These are phyloP conservation scores for Nevesoporus exiguus DNA, from an alignment of 768 basidiomycete species.

Conservation along the genomic window DNA sequence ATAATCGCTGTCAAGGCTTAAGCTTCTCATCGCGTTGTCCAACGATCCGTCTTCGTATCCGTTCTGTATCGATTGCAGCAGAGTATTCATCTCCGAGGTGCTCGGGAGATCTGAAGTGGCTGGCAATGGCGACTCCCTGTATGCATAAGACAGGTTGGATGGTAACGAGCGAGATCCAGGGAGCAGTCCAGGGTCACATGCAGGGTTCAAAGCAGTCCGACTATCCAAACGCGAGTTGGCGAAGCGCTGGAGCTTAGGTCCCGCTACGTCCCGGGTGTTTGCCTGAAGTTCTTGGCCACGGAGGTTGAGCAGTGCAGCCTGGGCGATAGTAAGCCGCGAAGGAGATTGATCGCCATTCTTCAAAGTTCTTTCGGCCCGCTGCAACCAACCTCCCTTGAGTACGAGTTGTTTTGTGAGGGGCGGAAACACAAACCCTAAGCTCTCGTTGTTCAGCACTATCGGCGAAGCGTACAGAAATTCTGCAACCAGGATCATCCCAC, in stretches of 20 bases:
- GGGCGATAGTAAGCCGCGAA: slow-evolving; percentile 68
- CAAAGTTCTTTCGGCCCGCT: slow-evolving; percentile 60
- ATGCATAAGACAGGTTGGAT: slow-evolving; percentile 18
- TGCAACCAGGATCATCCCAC: slow-evolving; percentile 70
- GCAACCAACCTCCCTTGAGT: background rate
- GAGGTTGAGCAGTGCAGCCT: slow-evolving; percentile 72
- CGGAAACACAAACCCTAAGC: slow-evolving; percentile 51
- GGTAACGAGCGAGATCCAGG: slow-evolving; percentile 20
- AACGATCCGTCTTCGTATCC: slow-evolving; percentile 16
- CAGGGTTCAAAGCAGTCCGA: slow-evolving; percentile 2
- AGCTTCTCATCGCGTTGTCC: slow-evolving; percentile 11
- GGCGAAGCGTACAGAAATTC: slow-evolving; percentile 78
- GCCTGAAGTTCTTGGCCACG: slow-evolving; percentile 56
- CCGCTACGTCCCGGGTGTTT: slow-evolving; percentile 2
- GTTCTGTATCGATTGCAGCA: slow-evolving; percentile 36
- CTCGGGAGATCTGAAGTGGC: slow-evolving; percentile 19
- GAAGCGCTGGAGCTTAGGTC: slow-evolving; percentile 10
- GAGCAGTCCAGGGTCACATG: slow-evolving; percentile 2
- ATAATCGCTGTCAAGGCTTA: slow-evolving; percentile 17
- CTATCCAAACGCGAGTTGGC: slow-evolving; percentile 3
- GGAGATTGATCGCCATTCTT: slow-evolving; percentile 65
- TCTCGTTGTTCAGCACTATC: slow-evolving; percentile 78
- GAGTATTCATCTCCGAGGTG: slow-evolving; percentile 38
- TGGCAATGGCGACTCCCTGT: slow-evolving; percentile 17
- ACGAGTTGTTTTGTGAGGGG: background rate